Evolutionary conservation across 305 asterid genomes (phyloP).

Genomic region (Solanum hybrid): DNA sequence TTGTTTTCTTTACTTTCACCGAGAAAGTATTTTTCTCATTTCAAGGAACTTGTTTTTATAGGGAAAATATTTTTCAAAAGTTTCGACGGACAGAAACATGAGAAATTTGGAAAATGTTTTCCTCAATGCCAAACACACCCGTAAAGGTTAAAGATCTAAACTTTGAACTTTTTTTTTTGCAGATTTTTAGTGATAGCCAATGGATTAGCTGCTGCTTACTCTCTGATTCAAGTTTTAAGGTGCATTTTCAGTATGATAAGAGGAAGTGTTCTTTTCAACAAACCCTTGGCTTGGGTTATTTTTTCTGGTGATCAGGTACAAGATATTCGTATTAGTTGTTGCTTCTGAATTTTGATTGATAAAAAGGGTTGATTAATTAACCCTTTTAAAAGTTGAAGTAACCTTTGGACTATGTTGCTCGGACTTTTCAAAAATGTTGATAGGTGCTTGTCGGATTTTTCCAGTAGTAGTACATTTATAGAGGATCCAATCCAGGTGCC

Average conservation of each 20-base stretch:
- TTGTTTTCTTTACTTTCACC: neutral
- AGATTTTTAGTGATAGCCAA: conserved; percentile 74
- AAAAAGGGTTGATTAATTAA: neutral
- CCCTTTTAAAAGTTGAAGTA: neutral
- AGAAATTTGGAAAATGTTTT: neutral
- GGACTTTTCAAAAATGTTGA: neutral
- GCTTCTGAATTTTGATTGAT: neutral
- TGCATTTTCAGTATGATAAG: conserved; percentile 62
- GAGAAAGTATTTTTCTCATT: neutral
- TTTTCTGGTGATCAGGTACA: conserved; percentile 94
- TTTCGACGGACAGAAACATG: neutral
- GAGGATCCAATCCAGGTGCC: neutral
- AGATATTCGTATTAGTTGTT: neutral
- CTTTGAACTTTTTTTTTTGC: conserved; percentile 6
- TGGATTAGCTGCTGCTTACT: conserved; percentile 83
- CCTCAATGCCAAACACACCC: accelerated
- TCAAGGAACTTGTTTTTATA: neutral
- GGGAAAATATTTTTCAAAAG: neutral
- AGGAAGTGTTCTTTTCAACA: conserved; percentile 73
- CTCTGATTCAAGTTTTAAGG: conserved; percentile 63
- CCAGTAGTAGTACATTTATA: neutral
- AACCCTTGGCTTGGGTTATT: conserved; percentile 87
- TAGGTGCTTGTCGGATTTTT: accelerated
- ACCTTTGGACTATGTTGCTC: neutral
- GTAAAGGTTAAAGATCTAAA: neutral